Base-by-base conservation (phyloP, 2,329 filamentous ascomycete species). In the Fusarium illudens region DNA sequence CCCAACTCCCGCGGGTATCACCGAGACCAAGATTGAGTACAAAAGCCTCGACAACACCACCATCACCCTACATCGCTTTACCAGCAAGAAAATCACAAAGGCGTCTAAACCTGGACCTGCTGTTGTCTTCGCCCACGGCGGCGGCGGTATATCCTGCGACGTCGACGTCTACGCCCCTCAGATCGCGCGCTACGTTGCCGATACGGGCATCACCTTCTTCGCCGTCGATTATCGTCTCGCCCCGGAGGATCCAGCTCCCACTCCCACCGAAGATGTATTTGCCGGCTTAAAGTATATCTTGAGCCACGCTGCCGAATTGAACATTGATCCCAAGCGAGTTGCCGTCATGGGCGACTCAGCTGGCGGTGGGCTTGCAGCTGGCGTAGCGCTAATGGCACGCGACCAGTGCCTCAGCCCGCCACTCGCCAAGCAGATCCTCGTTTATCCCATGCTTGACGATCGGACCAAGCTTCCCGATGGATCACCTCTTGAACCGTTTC, bases 151-250 rank as follows among this genome's bases (percentile, higher is more conserved):
- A 27, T 58, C 70, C 1, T 72, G 78, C 6, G 71, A 58, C 30
- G 72, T 78, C 19, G 70, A 75, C 1, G 42, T 76, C 12, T 73
- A 68, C 22, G 67, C 69, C 3, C 42, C 64, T 1, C 34, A 70
- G 2, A 65, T 80, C 20, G 65, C 76, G 3, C 46, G 46, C 10
- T 69, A 74, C 13, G 77, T 76, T 3, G 39, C 53, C 6, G 54
- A 62, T 1, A 72, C 75, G 2, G 73, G 76, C 3, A 71, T 82
- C 1, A 77, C 76, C 6, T 70, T 80, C 30, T 75, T 81, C 39
- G 74, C 74, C 0, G 71, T 82, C 17, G 79, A 82, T 19, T 84
- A 83, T 68, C 77, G 82, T 2, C 74, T 82, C 1, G 78, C 81
- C 0, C 82, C 82, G 0, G 82, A 84, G 60, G 60, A 79, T 25